Evolutionary conservation across 2,329 filamentous ascomycete species (phyloP), one percentile per base, ranked within the genome.

Genomic region (Fusarium penzigii): DNA sequence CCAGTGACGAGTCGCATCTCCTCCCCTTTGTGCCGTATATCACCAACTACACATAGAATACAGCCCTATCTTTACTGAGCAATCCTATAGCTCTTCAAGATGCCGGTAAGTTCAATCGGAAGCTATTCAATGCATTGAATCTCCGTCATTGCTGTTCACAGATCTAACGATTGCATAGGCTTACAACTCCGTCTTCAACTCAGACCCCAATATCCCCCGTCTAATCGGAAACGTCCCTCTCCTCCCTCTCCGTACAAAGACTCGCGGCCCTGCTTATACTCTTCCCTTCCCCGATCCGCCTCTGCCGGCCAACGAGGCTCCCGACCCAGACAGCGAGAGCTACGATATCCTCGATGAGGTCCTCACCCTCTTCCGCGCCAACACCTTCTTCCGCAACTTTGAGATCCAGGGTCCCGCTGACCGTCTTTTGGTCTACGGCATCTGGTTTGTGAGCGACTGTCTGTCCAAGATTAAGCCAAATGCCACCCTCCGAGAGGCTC

Each of bases 351-450:
- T 97, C 49, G 94, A 99, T 76, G 94, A 99, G 79, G 86, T 95
- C 46, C 83, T 99, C 49, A 83, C 87, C 12, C 84, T 97, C 45
- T 99, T 97, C 82, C 90, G 94, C 60, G 93, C 94, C 66, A 97
- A 99, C 79, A 97, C 93, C 55, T 93, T 99, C 75, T 99, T 97
- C 82, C 89, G 94, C 68, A 99, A 97, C 82, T 99, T 99, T 68
- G 94, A 97, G 80, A 96, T 97, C 78, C 93, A 96, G 76, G 94
- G 94, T 13, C 89, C 91, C 25, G 93, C 94, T 52, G 94, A 99
- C 75, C 84, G 94, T 39, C 85, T 97, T 68, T 82, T 99, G 62
- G 92, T 97, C 68, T 99, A 99, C 77, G 93, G 93, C 57, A 99
- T 97, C 71, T 82, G 96, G 70, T 97, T 93, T 75, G 83, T 97